Conservation (phyloP, 352 stramenopile genomes). For the Phytophthora pistaciae region DNA sequence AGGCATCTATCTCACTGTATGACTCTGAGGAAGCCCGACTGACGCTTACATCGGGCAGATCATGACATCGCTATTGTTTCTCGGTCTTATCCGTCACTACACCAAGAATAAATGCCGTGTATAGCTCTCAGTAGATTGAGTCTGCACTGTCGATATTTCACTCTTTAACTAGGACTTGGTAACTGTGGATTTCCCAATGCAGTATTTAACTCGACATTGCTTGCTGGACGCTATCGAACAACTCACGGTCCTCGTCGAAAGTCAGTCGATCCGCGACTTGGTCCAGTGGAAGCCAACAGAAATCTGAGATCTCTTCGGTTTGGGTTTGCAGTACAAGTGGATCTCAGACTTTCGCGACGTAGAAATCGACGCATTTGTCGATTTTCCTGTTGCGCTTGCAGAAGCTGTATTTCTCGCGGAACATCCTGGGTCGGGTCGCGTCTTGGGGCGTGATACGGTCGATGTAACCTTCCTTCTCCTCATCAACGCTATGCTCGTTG, state of each 20-base stretch:
- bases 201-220: neutral
- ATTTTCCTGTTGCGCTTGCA: neutral
- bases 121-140: neutral
- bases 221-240: neutral
- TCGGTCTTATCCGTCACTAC: slow-evolving; percentile 6
- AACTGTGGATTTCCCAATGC: neutral
- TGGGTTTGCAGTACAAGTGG: neutral
- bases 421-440: neutral
- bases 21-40: slow-evolving; percentile 4
- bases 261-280: neutral
- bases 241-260: neutral
- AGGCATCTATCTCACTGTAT: slow-evolving; percentile 18
- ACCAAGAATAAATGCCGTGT: slow-evolving; percentile 18
- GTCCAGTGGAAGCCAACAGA: neutral
- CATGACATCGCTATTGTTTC: neutral
- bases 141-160: too few species aligned
- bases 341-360: neutral
- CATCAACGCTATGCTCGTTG: neutral
- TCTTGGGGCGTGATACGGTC: neutral
- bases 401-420: neutral
- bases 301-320: neutral
- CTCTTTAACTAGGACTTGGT: too few species aligned
- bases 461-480: neutral
- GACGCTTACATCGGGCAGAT: slow-evolving; percentile 5
- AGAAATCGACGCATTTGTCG: neutral